Base-by-base conservation (phyloP, 148 eudicot genomes). In the Chenopodium album region DNA sequence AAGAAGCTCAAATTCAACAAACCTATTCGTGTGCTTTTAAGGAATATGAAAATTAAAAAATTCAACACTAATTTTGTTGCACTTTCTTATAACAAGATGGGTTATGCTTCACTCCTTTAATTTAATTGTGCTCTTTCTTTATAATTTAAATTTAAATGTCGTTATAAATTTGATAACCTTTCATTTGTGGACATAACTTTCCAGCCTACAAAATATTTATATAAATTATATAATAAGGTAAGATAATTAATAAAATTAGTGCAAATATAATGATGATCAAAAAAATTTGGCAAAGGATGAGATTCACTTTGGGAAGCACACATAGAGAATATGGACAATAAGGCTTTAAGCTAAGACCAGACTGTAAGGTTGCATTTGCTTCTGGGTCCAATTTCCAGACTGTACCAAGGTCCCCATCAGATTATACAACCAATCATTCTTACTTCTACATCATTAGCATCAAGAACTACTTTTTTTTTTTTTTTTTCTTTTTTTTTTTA, bases 311-410 rank as follows among this genome's bases (percentile, higher is more conserved):
- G 44, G 79, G 68, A 81, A 68, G 22, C 60, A 82, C 48, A 60
- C 20, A 11, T 62, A 46, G 70, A 62, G 81, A 56, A 82, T 78
- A 82, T 71, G 73, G 77, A 77, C 81, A 67, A 67, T 28, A 3
- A 47, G 48, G 48, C 65, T 79, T 68, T 79, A 79, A 70, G 76
- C 76, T 69, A 70, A 78, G 64, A 83, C 74, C 82, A 83, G 81
- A 78, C 68, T 78, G 68, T 78, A 73, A 78, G 82, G 74, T 63
- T 83, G 78, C 74, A 72, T 50, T 65, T 78, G 64, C 6, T 3
- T 14, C 22, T 78, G 81, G 81, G 81, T 26, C 78, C 72, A 22
- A 72, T 78, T 71, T 83, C 78, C 85, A 83, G 81, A 83, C 85
- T 83, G 82, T 83, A 31, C 62, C 78, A 29, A 60, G 80, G 80